Conservation (phyloP, 495 filamentous ascomycete species). For the Tetracladium setigerum region DNA sequence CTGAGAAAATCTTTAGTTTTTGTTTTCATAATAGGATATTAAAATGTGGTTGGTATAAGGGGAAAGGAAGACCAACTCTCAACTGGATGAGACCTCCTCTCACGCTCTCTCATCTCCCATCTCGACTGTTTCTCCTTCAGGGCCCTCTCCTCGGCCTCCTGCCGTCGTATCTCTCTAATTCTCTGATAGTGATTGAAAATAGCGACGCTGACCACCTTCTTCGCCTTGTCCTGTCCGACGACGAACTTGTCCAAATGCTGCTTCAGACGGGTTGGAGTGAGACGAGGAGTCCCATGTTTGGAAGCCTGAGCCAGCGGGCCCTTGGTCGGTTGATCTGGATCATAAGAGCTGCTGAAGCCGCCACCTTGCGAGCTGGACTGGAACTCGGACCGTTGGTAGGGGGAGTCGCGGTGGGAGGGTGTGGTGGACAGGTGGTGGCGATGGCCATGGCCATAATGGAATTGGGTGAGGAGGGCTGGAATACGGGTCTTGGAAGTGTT, state of each 20-base stretch:
- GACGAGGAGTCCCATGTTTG: constrained; percentile 55
- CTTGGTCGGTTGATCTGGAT: constrained; percentile 49
- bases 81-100: constrained; percentile 14
- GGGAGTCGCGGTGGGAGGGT: constrained; percentile 24
- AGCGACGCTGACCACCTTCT: constrained; percentile 85
- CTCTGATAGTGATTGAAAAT: constrained; percentile 98
- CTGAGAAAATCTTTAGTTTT: constrained; percentile 37
- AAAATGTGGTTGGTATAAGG: too few relatives aligned
- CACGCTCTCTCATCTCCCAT: constrained; percentile 26
- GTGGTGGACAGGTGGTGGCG: constrained; percentile 9
- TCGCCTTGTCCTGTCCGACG: constrained; percentile 92
- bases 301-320: constrained; percentile 51
- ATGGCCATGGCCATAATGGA: not conserved
- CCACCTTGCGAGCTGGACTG: constrained; percentile 33
- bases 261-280: constrained; percentile 81
- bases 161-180: constrained; percentile 67
- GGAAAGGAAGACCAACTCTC: constrained; percentile 7
- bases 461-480: not conserved
- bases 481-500: not conserved
- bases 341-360: constrained; percentile 69
- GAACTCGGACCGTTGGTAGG: constrained; percentile 58
- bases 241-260: constrained; percentile 92
- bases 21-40: constrained; percentile 6
- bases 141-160: constrained; percentile 55
- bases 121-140: constrained; percentile 37